Evolutionary conservation across 2,329 filamentous ascomycete genomes (phyloP).

Genomic region (Escovopsis sp.): DNA sequence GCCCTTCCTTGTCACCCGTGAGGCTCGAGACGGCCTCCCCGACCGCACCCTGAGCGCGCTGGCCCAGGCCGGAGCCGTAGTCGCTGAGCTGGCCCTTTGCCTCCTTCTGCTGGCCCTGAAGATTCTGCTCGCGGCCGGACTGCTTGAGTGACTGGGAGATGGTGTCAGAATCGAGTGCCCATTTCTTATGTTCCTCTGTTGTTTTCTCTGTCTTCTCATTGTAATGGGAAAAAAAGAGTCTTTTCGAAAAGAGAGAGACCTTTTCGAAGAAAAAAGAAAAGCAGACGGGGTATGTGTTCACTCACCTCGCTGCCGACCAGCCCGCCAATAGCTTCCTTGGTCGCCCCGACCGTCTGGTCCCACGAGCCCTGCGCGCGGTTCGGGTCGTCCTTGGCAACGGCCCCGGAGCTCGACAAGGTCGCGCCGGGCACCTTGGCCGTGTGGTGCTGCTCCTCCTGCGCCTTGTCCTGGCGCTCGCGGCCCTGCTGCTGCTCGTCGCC

Average conservation of each 20-base stretch:
- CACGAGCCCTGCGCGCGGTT: conserved; percentile 58
- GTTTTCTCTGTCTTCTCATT: too few species aligned
- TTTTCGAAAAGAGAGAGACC: too few species aligned
- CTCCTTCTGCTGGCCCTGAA: conserved; percentile 65
- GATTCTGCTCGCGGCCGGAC: conserved; percentile 62
- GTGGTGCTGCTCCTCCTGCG: conserved; percentile 50
- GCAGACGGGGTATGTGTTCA: conserved; percentile 10
- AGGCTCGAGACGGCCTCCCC: conserved; percentile 57
- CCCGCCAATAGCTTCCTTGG: conserved; percentile 68
- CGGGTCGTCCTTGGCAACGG: conserved; percentile 54
- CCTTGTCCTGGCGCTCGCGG: conserved; percentile 48
- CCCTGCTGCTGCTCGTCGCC: conserved; percentile 50
- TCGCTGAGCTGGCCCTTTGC: conserved; percentile 70
- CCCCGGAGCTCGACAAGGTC: conserved; percentile 53
- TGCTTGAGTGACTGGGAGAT: conserved; percentile 55
- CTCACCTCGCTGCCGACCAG: conserved; percentile 57
- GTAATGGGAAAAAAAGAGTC: too few species aligned
- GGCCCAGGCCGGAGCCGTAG: conserved; percentile 45
- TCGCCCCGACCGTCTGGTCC: conserved; percentile 80
- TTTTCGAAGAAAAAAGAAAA: too few species aligned
- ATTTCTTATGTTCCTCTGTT: too few species aligned
- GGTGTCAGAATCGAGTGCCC: too few species aligned
- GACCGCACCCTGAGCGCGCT: conserved; percentile 55
- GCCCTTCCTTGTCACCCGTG: conserved; percentile 51
- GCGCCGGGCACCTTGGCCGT: conserved; percentile 59